Percentiles rank a stretch among this genome's conserved stretches.
Evolutionary conservation across 2,329 filamentous ascomycete species (phyloP).

Genomic region (Arthrobotrys sphaeroides): DNA sequence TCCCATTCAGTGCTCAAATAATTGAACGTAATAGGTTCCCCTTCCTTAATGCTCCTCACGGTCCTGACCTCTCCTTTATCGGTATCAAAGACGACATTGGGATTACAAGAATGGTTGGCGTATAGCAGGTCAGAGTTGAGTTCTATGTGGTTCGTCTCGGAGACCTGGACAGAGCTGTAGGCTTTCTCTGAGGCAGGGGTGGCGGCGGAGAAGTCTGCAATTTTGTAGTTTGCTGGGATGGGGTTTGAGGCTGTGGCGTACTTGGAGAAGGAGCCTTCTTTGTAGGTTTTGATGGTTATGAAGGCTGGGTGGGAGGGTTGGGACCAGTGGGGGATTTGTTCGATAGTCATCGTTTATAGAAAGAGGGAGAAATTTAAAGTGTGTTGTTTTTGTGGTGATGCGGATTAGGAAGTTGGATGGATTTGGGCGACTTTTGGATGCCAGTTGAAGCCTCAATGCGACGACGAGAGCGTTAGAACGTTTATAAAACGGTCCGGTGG

Average conservation of each 20-base stretch:
- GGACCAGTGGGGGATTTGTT: conserved; percentile 39
- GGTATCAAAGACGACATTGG: conserved; percentile 72
- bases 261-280: conserved; percentile 37
- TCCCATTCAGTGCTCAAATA: conserved; percentile 79
- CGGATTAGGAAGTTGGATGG: conserved; percentile 14
- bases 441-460: not conserved
- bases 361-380: not conserved
- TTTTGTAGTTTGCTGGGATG: conserved; percentile 72
- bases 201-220: conserved; percentile 73
- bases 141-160: conserved; percentile 68
- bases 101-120: conserved; percentile 75
- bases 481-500: conserved; percentile 14
- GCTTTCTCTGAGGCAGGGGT: conserved; percentile 69
- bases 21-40: conserved; percentile 75
- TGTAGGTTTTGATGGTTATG: conserved; percentile 53
- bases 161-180: conserved; percentile 73
- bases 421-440: not conserved
- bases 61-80: conserved; percentile 69
- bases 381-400: conserved; percentile 18
- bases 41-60: conserved; percentile 67
- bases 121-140: conserved; percentile 74
- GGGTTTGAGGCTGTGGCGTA: conserved; percentile 55
- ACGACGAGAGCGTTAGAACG: conserved; percentile 18
- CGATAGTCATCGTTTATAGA: conserved; percentile 35
- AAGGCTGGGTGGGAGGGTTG: conserved; percentile 45